These are phyloP conservation scores for Intubia oerlemansii DNA, from an alignment of 2,329 filamentous ascomycete genomes.

Conservation along the genomic window DNA sequence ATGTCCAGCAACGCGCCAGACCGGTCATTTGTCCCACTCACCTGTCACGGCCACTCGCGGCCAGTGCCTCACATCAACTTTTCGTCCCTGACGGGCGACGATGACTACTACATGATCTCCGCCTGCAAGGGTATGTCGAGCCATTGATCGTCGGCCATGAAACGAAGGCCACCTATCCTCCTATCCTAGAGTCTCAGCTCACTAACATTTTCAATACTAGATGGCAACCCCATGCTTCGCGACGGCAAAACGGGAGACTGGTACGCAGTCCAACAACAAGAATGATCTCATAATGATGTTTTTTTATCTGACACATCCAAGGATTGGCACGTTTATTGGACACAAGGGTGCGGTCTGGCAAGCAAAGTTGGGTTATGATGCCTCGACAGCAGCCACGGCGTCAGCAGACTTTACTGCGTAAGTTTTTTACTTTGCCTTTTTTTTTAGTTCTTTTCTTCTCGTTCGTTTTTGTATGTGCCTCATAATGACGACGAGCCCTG, in stretches of 20 bases:
- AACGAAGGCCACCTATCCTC: too few species aligned
- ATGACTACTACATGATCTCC: slow-evolving; percentile 79
- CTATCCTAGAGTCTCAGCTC: neutral
- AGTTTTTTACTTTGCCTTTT: slow-evolving; percentile 16
- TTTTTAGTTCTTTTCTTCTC: too few species aligned
- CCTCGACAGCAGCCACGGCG: slow-evolving; percentile 72
- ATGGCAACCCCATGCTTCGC: slow-evolving; percentile 96
- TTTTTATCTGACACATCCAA: slow-evolving; percentile 36
- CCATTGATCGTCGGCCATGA: too few species aligned
- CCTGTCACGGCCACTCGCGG: slow-evolving; percentile 83
- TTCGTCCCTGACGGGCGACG: slow-evolving; percentile 62
- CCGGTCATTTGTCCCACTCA: slow-evolving; percentile 60
- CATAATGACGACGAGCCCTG: too few species aligned
- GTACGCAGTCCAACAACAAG: slow-evolving; percentile 23
- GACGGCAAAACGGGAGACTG: slow-evolving; percentile 92
- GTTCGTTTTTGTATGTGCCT: too few species aligned
- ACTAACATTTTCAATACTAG: slow-evolving; percentile 24
- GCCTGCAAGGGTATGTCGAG: slow-evolving; percentile 68
- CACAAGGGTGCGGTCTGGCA: slow-evolving; percentile 99
- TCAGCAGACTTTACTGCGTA: slow-evolving; percentile 92
- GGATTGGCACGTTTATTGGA: slow-evolving; percentile 94
- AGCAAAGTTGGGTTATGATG: slow-evolving; percentile 73
- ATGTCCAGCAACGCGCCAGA: too few species aligned
- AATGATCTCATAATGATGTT: too few species aligned
- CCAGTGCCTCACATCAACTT: slow-evolving; percentile 85